These are phyloP conservation scores for Plenodomus lindquistii DNA, from an alignment of 2,329 filamentous ascomycete genomes.

Conservation along the genomic window DNA sequence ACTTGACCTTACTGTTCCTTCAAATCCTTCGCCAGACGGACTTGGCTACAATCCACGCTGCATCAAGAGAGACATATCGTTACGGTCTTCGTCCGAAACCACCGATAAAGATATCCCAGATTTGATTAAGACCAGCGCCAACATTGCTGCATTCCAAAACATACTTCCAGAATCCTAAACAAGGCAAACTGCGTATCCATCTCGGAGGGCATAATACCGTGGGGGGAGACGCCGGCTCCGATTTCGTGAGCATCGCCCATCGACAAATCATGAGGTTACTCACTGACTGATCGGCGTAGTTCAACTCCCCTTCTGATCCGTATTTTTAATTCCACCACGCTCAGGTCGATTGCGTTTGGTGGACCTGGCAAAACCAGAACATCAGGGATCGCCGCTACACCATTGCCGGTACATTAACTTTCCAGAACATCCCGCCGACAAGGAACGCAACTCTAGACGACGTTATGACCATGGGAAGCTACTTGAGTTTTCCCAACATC, in stretches of 20 bases:
- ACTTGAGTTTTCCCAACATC: conserved; percentile 25
- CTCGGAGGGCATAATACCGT: conserved; percentile 49
- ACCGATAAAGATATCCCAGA: conserved; percentile 23
- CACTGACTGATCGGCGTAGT: conserved; percentile 51
- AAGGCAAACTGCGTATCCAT: conserved; percentile 45
- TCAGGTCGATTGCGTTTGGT: conserved; percentile 53
- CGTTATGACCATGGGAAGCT: conserved; percentile 43
- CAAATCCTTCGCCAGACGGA: conserved; percentile 32
- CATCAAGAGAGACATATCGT: conserved; percentile 42
- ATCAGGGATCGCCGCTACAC: conserved; percentile 38
- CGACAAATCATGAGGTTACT: too few species aligned
- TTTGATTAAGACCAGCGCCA: conserved; percentile 24
- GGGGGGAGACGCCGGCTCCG: conserved; percentile 3
- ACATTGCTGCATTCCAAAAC: conserved; percentile 43
- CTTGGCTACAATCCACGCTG: conserved; percentile 43
- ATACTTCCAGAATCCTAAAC: conserved; percentile 31
- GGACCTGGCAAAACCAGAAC: conserved; percentile 55
- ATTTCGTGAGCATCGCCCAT: too few species aligned
- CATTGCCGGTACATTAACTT: conserved; percentile 51
- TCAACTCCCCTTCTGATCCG: conserved; percentile 1
- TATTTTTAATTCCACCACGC: conserved; percentile 54
- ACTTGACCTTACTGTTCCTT: conserved; percentile 24
- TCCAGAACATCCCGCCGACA: conserved; percentile 49
- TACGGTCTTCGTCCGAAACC: conserved; percentile 19
- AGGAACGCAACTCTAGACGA: conserved; percentile 52